These are phyloP conservation scores for Ceriops decandra DNA, from an alignment of 345 rosid genomes.

Conservation along the genomic window DNA sequence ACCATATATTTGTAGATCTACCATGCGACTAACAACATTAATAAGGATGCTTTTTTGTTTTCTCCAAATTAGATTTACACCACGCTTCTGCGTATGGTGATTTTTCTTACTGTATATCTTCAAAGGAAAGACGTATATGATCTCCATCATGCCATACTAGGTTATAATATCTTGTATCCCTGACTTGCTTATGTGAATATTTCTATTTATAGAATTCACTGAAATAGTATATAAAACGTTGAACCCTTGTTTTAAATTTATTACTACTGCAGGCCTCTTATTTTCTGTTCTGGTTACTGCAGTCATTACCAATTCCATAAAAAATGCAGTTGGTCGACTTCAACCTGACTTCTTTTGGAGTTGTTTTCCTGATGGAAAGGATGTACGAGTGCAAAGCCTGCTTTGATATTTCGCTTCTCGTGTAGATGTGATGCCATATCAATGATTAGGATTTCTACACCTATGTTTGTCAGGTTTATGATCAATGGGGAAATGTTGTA, in stretches of 20 bases:
- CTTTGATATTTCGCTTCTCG: conserved; percentile 7
- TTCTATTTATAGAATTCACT: conserved; percentile 5
- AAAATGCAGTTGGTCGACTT: conserved; percentile 80
- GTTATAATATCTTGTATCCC: conserved; percentile 29
- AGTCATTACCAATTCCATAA: conserved; percentile 71
- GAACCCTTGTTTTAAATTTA: conserved; percentile 13
- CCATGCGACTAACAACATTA: conserved; percentile 5
- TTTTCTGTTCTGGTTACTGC: conserved; percentile 65
- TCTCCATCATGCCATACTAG: conserved; percentile 82
- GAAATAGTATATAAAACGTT: neutral
- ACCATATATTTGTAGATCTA: neutral
- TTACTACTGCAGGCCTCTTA: conserved; percentile 54
- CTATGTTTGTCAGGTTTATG: conserved; percentile 45
- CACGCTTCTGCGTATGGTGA: conserved; percentile 55
- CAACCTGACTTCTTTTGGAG: conserved; percentile 99
- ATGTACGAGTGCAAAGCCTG: conserved; percentile 40
- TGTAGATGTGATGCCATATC: conserved; percentile 6
- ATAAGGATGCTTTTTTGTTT: conserved; percentile 10
- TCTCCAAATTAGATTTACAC: conserved; percentile 46
- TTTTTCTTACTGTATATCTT: conserved; percentile 51
- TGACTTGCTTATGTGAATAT: neutral
- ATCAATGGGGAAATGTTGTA: conserved; percentile 62
- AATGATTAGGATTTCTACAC: neutral
- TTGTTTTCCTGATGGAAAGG: conserved; percentile 92
- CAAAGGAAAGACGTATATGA: conserved; percentile 80